Evolutionary conservation across 257 asterid genomes (phyloP).

Genomic region (Nicotiana attenuata): DNA sequence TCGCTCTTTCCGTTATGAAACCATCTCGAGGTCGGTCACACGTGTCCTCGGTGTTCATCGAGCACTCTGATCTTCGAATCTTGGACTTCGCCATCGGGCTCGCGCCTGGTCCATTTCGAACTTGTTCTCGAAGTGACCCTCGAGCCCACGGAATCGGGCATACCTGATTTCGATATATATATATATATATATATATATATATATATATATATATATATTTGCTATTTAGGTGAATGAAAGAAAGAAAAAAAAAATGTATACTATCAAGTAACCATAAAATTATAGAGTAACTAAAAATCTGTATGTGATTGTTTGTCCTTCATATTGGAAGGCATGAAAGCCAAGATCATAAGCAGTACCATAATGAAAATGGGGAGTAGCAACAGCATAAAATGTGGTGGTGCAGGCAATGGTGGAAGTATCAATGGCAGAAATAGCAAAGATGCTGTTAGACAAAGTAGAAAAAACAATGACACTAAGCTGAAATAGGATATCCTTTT

Average conservation of each 20-base stretch:
- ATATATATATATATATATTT: too few relatives aligned
- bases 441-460: conserved; percentile 18
- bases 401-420: conserved; percentile 30
- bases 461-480: conserved; percentile 19
- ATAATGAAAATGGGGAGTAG: conserved; percentile 23
- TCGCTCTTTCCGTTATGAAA: too few relatives aligned
- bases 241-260: not conserved
- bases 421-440: conserved; percentile 24
- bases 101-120: too few relatives aligned
- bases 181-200: rapidly evolving
- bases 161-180: too few relatives aligned
- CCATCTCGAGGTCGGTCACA: too few relatives aligned
- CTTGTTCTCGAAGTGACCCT: too few relatives aligned
- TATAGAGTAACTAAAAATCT: not conserved
- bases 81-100: too few relatives aligned
- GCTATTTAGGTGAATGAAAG: not conserved
- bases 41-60: too few relatives aligned
- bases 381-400: conserved; percentile 22
- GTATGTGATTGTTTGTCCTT: not conserved
- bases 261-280: not conserved
- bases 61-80: too few relatives aligned
- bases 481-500: conserved; percentile 19
- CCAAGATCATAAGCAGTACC: conserved; percentile 20
- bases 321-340: conserved; percentile 19
- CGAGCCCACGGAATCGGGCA: too few relatives aligned